A percentile compares a stretch with the other conserved stretches of the same genome.
Evolutionary conservation across 306 rosid genomes (phyloP).

Genomic region (Datisca glomerata): DNA sequence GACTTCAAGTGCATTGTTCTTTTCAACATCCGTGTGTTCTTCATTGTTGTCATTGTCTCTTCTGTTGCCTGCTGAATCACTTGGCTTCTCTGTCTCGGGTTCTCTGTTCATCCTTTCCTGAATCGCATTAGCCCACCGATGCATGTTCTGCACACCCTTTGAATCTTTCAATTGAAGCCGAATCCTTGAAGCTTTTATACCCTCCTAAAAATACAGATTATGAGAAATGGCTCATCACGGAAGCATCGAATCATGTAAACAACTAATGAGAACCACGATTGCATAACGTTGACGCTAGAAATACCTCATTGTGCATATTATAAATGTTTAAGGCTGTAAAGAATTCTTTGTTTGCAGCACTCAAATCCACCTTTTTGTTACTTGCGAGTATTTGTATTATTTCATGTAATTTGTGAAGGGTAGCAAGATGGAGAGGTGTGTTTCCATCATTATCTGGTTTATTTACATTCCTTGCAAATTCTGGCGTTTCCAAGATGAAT

Average conservation of each 20-base stretch:
- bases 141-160: not conserved
- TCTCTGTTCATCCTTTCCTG: constrained; percentile 2
- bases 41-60: not conserved
- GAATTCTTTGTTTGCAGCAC: not conserved
- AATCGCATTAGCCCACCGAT: not conserved
- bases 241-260: too few species aligned
- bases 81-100: not conserved
- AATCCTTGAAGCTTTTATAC: not conserved
- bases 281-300: too few species aligned
- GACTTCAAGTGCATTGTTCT: constrained; percentile 1
- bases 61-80: not conserved
- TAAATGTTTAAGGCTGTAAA: not conserved
- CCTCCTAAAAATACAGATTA: not conserved
- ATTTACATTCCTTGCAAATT: not conserved
- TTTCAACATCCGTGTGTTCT: too few species aligned
- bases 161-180: not conserved
- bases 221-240: too few species aligned
- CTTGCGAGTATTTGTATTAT: not conserved
- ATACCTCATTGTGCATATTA: not conserved
- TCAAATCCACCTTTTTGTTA: too few species aligned
- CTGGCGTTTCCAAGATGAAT: not conserved
- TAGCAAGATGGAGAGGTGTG: constrained; percentile 3
- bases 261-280: too few species aligned
- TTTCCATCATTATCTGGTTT: constrained; percentile 2
- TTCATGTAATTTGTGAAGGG: not conserved